Evolutionary conservation across 768 basidiomycete species (phyloP).

Genomic region (Mrakia hoshinonis): DNA sequence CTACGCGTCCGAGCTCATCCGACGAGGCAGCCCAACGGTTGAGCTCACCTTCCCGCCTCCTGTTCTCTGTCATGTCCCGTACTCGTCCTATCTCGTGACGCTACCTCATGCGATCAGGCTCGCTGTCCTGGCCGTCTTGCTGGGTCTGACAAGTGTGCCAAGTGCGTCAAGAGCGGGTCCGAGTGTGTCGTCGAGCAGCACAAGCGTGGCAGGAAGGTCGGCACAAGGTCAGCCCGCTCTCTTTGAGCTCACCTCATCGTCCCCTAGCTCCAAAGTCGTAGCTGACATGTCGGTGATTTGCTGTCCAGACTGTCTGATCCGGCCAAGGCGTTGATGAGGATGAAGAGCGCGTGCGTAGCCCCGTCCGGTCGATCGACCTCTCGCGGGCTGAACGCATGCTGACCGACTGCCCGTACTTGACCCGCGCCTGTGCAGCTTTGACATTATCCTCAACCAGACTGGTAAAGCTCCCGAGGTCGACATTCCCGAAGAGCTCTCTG

Average conservation of each 20-base stretch:
- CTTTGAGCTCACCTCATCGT: background rate
- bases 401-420: too few species aligned
- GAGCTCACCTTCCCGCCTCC: background rate
- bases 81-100: background rate
- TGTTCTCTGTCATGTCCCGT: background rate
- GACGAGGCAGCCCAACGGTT: background rate
- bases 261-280: background rate
- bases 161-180: slow-evolving; percentile 1
- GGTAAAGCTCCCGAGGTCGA: background rate
- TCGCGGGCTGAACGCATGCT: too few species aligned
- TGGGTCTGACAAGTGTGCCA: background rate
- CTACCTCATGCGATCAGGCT: background rate
- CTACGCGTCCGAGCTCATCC: background rate
- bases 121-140: background rate
- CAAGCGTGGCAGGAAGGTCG: background rate
- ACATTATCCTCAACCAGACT: too few species aligned
- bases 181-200: slow-evolving; percentile 1
- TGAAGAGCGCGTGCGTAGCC: background rate
- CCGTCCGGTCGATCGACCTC: background rate
- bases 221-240: background rate
- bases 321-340: background rate
- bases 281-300: background rate
- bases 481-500: background rate
- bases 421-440: too few species aligned
- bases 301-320: background rate